phyloP scores from a whole-genome alignment of 2,329 filamentous ascomycete genomes.

The Penicillium sp. region DNA sequence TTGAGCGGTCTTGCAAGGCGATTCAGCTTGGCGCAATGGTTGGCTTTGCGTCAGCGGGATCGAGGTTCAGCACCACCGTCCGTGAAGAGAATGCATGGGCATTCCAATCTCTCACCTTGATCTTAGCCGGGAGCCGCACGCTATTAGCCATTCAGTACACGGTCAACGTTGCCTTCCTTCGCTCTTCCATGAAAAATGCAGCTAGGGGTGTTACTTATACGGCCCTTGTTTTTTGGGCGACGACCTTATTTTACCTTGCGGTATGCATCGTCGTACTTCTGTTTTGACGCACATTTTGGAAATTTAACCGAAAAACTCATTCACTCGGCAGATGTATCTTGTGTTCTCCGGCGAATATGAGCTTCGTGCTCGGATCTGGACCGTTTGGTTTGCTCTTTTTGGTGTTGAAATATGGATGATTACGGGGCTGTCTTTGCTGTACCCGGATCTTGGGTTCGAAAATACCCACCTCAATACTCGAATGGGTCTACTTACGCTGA shows the following conservation, averaged over 20 bases:
- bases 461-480: constrained; percentile 66
- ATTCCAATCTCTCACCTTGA: constrained; percentile 48
- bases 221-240: constrained; percentile 34
- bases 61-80: constrained; percentile 48
- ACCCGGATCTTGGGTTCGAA: constrained; percentile 62
- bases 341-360: constrained; percentile 33
- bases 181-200: constrained; percentile 31
- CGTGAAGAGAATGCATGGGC: constrained; percentile 47
- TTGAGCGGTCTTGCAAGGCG: constrained; percentile 63
- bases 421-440: constrained; percentile 59
- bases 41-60: constrained; percentile 65
- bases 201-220: constrained; percentile 36
- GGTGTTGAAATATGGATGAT: constrained; percentile 57
- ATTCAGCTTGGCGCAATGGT: constrained; percentile 67
- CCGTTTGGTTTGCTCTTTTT: constrained; percentile 61
- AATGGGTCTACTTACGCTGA: constrained; percentile 66
- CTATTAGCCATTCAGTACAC: constrained; percentile 59
- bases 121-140: constrained; percentile 58
- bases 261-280: constrained; percentile 22
- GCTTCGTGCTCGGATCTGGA: constrained; percentile 43
- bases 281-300: neutral
- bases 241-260: constrained; percentile 35
- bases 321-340: constrained; percentile 38
- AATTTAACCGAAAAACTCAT: constrained; percentile 3
- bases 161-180: constrained; percentile 39